Evolutionary conservation across 163 green algal genomes (phyloP), one percentile per base, ranked within the genome.

Genomic region (Chlamydomonas reinhardtii): DNA sequence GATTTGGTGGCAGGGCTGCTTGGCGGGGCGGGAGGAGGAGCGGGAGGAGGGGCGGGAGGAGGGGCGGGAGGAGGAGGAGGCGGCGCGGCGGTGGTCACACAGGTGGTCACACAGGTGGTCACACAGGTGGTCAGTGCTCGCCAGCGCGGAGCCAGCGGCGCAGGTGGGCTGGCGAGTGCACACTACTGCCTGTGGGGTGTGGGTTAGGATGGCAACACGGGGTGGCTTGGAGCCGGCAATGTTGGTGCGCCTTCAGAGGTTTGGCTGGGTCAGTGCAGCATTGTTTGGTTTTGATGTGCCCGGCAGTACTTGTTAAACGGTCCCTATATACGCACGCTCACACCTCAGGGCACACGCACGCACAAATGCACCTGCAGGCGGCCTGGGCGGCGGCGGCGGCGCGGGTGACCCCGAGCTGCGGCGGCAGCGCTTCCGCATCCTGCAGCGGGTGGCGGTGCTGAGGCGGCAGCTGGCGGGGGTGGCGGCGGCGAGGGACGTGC

Each of bases 331-430:
- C n/a, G n/a, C n/a, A n/a, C n/a, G n/a, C n/a, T n/a, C n/a, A n/a
- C n/a, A n/a, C n/a, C n/a, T n/a, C n/a, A n/a, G n/a, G n/a, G n/a
- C n/a, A 48, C 39, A 48, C 39, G 39, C 39, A 48, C 39, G 8
- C 39, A 8, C 39, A 5, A 48, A 48, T 8, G 27, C 29, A 12
- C 16, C 11, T 27, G 11, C 81, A 87, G 83, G 83, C 27, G 91
- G 93, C 24, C 88, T 93, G n/a, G 83, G 94, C 73, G 94, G 94
- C 54, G 94, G 92, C 20, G 89, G 80, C 19, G 94, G 94, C 37
- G 83, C 73, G 25, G 94, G 94, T 52, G 94, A 96, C 80, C 93
- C 73, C 20, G 92, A 96, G 88, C 74, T 96, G 54, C 79, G 89
- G 70, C 88, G 94, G 76, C 92, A 96, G 88, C 85, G 90, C 22